phyloP scores from a whole-genome alignment of 192 early-diverging fungal species.

The Diversispora epigaea region DNA sequence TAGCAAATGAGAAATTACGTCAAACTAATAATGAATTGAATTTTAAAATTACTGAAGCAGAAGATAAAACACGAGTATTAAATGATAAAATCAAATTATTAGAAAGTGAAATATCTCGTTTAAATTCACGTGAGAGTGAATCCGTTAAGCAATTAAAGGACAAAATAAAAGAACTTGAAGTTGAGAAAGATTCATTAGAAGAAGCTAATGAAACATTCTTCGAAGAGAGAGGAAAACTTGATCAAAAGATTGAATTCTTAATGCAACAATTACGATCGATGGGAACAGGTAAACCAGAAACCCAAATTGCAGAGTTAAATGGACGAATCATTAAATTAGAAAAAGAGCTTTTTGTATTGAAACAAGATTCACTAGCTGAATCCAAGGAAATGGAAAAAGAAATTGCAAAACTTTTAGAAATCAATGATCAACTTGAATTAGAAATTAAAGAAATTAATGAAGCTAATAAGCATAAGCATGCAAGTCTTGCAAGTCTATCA shows the following conservation, averaged over 20 bases:
- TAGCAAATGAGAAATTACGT: conserved; percentile 16
- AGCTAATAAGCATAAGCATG: background rate
- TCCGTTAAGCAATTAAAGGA: conserved; percentile 8
- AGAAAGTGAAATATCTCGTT: conserved; percentile 5
- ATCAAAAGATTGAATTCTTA: conserved; percentile 23
- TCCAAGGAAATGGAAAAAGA: conserved; percentile 29
- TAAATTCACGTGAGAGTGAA: background rate
- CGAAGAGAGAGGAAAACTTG: conserved; percentile 14
- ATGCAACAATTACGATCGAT: background rate
- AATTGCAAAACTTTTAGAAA: conserved; percentile 2
- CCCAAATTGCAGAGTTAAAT: conserved; percentile 9
- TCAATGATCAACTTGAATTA: conserved; percentile 13
- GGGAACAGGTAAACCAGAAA: background rate
- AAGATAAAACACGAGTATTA: background rate
- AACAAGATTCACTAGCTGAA: background rate
- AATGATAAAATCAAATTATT: conserved; percentile 24
- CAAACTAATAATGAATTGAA: conserved; percentile 26
- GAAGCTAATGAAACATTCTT: conserved; percentile 14
- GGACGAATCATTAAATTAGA: conserved; percentile 14
- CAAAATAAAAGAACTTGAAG: conserved; percentile 25
- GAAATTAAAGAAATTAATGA: background rate
- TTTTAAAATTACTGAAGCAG: conserved; percentile 14
- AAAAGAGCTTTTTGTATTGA: background rate
- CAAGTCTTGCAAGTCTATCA: too few species aligned
- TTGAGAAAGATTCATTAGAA: conserved; percentile 14